phyloP scores from a whole-genome alignment of 2,329 filamentous ascomycete genomes.

The Cladosporium sp. region DNA sequence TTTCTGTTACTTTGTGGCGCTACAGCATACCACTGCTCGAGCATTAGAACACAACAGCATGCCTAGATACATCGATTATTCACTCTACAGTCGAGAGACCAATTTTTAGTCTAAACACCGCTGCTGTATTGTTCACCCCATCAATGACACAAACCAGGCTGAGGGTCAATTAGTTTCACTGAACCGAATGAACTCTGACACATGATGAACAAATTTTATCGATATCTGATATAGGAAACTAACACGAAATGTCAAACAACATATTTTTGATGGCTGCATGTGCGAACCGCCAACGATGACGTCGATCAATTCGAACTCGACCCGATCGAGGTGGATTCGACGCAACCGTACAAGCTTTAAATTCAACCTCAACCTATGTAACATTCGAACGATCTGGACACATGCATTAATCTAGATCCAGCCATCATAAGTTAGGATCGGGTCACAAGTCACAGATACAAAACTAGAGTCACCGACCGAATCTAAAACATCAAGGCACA shows the following conservation, averaged over 20 bases:
- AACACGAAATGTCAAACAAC: neutral
- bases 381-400: neutral
- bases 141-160: neutral
- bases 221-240: neutral
- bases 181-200: neutral
- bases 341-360: neutral
- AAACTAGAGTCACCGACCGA: neutral
- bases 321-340: neutral
- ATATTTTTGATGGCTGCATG: too few species aligned
- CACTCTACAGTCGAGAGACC: neutral
- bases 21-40: neutral
- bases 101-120: neutral
- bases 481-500: neutral
- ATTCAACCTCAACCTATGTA: neutral
- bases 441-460: neutral
- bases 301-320: conserved; percentile 2
- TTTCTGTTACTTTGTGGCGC: neutral
- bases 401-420: neutral
- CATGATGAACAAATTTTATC: neutral
- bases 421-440: neutral
- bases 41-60: neutral
- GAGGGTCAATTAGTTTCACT: neutral
- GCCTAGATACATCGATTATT: neutral
- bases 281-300: neutral
- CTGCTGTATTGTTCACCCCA: neutral